Percentiles rank a stretch among this genome's conserved stretches.
Evolutionary conservation across 805 yeast species (phyloP).

Genomic region (Pichia thaimueangensis): DNA sequence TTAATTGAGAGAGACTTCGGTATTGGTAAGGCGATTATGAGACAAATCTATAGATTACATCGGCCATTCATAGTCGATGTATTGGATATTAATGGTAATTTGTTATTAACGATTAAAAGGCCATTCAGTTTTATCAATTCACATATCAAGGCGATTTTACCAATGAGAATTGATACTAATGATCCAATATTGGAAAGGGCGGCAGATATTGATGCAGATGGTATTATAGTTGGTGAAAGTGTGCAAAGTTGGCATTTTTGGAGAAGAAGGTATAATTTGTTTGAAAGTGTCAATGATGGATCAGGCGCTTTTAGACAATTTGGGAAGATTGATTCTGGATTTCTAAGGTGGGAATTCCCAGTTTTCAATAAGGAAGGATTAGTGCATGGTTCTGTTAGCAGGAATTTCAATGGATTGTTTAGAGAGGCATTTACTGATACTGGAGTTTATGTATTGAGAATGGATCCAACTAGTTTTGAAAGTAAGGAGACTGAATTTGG

Average conservation of each 20-base stretch:
- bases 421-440: conserved; percentile 92
- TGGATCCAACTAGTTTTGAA: conserved; percentile 66
- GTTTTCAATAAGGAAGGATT: conserved; percentile 51
- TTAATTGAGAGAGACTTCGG: conserved; percentile 80
- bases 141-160: conserved; percentile 67
- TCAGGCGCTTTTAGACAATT: conserved; percentile 55
- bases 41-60: conserved; percentile 80
- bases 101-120: conserved; percentile 60
- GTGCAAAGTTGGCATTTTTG: conserved; percentile 93
- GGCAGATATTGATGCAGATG: conserved; percentile 35
- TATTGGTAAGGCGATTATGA: conserved; percentile 56
- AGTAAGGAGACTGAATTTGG: conserved; percentile 52
- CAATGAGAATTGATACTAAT: conserved; percentile 36
- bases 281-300: conserved; percentile 36
- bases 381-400: conserved; percentile 70
- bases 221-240: conserved; percentile 67
- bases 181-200: conserved; percentile 15
- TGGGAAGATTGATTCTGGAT: conserved; percentile 83
- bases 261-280: conserved; percentile 84
- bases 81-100: conserved; percentile 56
- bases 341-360: conserved; percentile 82
- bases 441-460: conserved; percentile 76
- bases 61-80: conserved; percentile 79
- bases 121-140: conserved; percentile 88
- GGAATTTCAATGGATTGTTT: conserved; percentile 94